These are phyloP conservation scores for Apodospora peruviana DNA, from an alignment of 495 filamentous ascomycete species.

Conservation along the genomic window DNA sequence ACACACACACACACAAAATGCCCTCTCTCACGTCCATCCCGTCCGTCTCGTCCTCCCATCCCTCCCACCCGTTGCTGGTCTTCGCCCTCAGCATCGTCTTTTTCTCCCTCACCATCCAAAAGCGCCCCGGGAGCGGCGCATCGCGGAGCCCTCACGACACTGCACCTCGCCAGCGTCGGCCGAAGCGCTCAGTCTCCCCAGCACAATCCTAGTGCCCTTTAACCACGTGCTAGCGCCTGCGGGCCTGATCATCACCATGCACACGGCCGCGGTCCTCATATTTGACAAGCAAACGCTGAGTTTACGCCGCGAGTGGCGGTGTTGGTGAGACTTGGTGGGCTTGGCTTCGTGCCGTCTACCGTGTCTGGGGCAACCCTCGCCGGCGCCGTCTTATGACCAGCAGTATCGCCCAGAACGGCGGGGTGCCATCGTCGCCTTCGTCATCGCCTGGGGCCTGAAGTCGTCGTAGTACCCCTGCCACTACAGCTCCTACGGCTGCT, in stretches of 20 bases:
- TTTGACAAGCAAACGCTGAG: neutral
- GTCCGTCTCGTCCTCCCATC: neutral
- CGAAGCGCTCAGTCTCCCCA: neutral
- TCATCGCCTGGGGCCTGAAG: neutral
- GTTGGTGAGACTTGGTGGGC: neutral
- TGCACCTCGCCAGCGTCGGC: neutral
- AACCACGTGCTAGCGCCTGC: neutral
- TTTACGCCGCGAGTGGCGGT: no score
- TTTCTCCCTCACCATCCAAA: neutral
- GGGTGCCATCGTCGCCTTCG: no score
- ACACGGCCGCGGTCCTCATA: neutral
- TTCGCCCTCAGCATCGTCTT: neutral
- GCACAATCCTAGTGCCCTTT: neutral
- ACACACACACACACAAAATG: neutral
- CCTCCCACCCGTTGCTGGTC: neutral
- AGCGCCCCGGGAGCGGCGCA: neutral
- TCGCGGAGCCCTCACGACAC: neutral
- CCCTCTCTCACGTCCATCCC: neutral
- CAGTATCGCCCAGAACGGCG: no score
- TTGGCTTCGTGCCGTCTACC: neutral
- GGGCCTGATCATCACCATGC: neutral
- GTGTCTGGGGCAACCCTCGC: slow-evolving; percentile 4
- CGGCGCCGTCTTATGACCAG: neutral
- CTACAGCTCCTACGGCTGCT: no score
- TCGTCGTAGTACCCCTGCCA: no score